Evolutionary conservation across 345 rosid genomes (phyloP).

Genomic region (Turritis glabra): DNA sequence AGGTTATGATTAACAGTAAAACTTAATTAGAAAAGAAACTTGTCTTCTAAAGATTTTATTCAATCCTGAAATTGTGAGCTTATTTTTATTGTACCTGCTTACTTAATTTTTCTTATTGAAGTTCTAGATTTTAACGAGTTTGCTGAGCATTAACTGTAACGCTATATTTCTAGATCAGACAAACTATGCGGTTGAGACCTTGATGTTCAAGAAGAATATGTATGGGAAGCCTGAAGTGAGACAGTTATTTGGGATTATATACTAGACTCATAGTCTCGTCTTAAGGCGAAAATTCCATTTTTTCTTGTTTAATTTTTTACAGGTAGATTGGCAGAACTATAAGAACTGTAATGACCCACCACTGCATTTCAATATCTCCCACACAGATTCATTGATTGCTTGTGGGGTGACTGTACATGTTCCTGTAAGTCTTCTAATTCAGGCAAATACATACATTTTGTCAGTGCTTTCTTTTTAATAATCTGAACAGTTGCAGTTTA

Average conservation of each 20-base stretch:
- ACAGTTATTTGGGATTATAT: constrained; percentile 10
- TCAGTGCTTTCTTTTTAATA: neutral
- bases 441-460: neutral
- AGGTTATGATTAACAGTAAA: too few species aligned
- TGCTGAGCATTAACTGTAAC: constrained; percentile 18
- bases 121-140: neutral
- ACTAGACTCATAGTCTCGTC: neutral
- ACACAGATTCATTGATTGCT: constrained; percentile 77
- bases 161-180: constrained; percentile 55
- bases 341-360: constrained; percentile 40
- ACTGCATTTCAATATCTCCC: constrained; percentile 84
- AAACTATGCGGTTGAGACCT: constrained; percentile 46
- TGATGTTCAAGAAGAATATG: constrained; percentile 71
- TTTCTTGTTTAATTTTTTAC: neutral
- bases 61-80: neutral
- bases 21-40: neutral
- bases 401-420: constrained; percentile 75
- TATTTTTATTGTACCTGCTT: neutral
- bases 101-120: neutral
- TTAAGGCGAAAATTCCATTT: neutral
- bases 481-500: constrained; percentile 15
- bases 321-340: constrained; percentile 68
- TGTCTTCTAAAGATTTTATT: too few species aligned
- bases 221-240: constrained; percentile 96
- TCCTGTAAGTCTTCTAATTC: constrained; percentile 45